phyloP scores from a whole-genome alignment of 345 rosid species.

The Rhodomyrtus tomentosa region DNA sequence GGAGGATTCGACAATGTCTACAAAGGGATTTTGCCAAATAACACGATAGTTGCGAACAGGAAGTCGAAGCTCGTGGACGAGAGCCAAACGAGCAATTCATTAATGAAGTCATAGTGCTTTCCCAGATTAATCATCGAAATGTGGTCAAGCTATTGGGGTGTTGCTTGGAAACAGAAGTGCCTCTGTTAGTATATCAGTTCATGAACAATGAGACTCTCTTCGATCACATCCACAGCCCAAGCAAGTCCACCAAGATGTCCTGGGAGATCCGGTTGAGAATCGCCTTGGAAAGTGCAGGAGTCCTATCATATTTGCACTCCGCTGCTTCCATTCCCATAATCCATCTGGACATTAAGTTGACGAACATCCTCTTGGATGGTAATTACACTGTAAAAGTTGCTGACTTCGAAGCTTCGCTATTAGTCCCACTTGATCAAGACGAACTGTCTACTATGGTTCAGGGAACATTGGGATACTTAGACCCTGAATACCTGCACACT shows the following conservation, averaged over 20 bases:
- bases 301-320: constrained; percentile 24
- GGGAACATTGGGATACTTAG: constrained; percentile 36
- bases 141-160: constrained; percentile 38
- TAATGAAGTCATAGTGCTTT: constrained; percentile 27
- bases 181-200: constrained; percentile 27
- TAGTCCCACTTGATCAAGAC: constrained; percentile 27
- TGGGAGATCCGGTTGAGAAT: constrained; percentile 28
- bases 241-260: constrained; percentile 3
- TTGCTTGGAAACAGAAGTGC: constrained; percentile 32
- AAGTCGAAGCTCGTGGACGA: constrained; percentile 21
- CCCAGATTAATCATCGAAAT: constrained; percentile 30
- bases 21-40: constrained; percentile 24
- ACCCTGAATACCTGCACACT: constrained; percentile 31
- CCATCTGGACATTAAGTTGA: constrained; percentile 28
- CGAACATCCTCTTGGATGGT: constrained; percentile 33
- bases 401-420: constrained; percentile 37
- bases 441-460: constrained; percentile 33
- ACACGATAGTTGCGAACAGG: constrained; percentile 22
- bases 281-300: constrained; percentile 22
- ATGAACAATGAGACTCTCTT: constrained; percentile 25
- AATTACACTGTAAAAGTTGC: constrained; percentile 26
- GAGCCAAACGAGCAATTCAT: constrained; percentile 27
- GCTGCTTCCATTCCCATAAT: constrained; percentile 18
- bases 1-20: constrained; percentile 34
- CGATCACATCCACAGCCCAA: constrained; percentile 19